phyloP scores from a whole-genome alignment of 176 grass and related monocot genomes.

The Lolium rigidum region DNA sequence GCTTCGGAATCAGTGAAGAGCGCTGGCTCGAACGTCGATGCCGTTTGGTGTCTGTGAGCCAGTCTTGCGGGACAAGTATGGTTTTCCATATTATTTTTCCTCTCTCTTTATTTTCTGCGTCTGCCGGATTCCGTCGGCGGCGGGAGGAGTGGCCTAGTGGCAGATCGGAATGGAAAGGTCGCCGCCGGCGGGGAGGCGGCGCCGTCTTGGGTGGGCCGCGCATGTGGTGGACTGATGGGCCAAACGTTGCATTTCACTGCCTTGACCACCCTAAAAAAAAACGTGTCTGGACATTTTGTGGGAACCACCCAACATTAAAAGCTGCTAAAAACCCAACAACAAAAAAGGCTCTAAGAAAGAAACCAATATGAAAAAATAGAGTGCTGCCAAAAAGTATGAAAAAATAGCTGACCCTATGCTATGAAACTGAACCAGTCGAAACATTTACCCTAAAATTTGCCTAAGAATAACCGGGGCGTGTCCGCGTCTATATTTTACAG shows the following conservation, averaged over 20 bases:
- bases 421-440: too few species aligned
- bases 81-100: background rate
- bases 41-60: constrained; percentile 17
- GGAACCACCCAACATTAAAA: background rate
- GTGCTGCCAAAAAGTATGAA: too few species aligned
- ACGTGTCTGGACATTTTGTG: background rate
- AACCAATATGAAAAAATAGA: too few species aligned
- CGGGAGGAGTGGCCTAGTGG: background rate
- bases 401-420: too few species aligned
- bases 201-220: background rate
- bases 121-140: background rate
- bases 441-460: too few species aligned
- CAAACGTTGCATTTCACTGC: background rate
- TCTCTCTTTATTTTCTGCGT: background rate
- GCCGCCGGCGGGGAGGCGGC: background rate
- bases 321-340: too few species aligned
- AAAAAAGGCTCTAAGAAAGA: too few species aligned
- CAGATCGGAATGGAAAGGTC: background rate
- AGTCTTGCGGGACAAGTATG: constrained; percentile 40
- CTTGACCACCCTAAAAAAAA: background rate
- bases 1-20: constrained; percentile 2
- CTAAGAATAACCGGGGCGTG: too few species aligned
- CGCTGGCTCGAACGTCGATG: background rate
- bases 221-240: background rate
- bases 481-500: too few species aligned